phyloP scores from a whole-genome alignment of 352 stramenopile species.

The Phytophthora citricola region DNA sequence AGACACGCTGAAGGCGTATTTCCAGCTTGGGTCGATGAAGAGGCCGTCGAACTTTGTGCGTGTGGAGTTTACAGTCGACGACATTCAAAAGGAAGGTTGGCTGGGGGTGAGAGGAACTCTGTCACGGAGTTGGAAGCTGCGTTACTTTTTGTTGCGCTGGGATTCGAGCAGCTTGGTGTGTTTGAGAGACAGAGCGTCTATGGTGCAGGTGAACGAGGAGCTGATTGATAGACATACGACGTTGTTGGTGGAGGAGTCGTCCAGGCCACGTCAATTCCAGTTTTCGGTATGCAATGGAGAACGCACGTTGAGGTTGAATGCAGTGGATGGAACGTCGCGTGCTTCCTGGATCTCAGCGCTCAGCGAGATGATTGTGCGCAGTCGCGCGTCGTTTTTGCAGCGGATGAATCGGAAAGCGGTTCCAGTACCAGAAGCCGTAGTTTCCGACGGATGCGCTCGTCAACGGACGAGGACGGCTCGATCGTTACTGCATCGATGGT shows the following conservation, averaged over 20 bases:
- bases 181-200: slow-evolving; percentile 73
- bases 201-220: slow-evolving; percentile 74
- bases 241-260: slow-evolving; percentile 61
- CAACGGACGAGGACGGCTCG: slow-evolving; percentile 60
- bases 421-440: slow-evolving; percentile 53
- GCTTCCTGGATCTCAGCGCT: slow-evolving; percentile 77
- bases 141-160: slow-evolving; percentile 78
- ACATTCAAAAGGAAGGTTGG: slow-evolving; percentile 83
- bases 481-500: slow-evolving; percentile 39
- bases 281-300: slow-evolving; percentile 84
- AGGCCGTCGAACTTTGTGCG: slow-evolving; percentile 55
- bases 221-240: slow-evolving; percentile 83
- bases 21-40: slow-evolving; percentile 54
- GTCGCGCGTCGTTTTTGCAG: slow-evolving; percentile 76
- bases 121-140: slow-evolving; percentile 86
- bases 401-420: slow-evolving; percentile 70
- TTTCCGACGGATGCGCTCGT: slow-evolving; percentile 63
- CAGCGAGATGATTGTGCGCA: slow-evolving; percentile 84
- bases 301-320: slow-evolving; percentile 75
- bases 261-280: slow-evolving; percentile 77
- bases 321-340: slow-evolving; percentile 61
- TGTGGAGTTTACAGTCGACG: slow-evolving; percentile 71
- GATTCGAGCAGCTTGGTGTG: slow-evolving; percentile 81
- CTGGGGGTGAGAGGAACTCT: slow-evolving; percentile 68
- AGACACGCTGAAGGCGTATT: slow-evolving; percentile 70